Conservation (phyloP, 768 basidiomycete genomes). For the Tricholoma saponaceum region DNA sequence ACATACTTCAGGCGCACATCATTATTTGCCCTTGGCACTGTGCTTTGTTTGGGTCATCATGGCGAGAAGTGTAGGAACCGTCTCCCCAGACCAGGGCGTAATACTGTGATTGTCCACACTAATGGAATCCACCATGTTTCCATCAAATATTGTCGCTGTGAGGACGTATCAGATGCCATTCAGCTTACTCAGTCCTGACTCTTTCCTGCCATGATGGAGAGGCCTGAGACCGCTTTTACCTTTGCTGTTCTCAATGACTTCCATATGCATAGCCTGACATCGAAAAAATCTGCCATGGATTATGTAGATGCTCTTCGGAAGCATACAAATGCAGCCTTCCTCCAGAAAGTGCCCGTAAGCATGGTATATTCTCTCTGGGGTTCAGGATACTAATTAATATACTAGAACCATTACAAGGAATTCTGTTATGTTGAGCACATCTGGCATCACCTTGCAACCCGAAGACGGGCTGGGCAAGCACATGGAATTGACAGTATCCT, state of each 20-base stretch:
- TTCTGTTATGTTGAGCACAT: slow-evolving; percentile 18
- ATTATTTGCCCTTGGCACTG: neutral
- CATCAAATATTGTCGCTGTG: neutral
- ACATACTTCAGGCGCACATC: neutral
- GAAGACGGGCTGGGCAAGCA: slow-evolving; percentile 17
- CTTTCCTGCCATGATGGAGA: slow-evolving; percentile 13
- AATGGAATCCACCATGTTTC: neutral
- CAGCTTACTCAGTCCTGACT: neutral
- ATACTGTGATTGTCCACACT: neutral
- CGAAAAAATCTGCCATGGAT: slow-evolving; percentile 28
- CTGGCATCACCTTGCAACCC: slow-evolving; percentile 16
- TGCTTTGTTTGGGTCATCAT: neutral
- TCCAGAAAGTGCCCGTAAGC: slow-evolving; percentile 20
- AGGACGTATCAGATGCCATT: neutral
- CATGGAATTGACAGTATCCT: slow-evolving; percentile 14
- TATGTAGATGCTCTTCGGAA: slow-evolving; percentile 22
- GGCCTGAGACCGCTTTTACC: slow-evolving; percentile 14
- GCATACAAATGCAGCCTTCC: slow-evolving; percentile 18
- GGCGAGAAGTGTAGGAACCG: neutral
- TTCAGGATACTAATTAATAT: neutral
- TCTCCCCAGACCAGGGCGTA: neutral
- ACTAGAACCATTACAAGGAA: slow-evolving; percentile 19
- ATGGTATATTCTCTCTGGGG: neutral
- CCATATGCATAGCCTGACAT: slow-evolving; percentile 25
- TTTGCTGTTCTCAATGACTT: slow-evolving; percentile 21